Evolutionary conservation across 1,284 basidiomycete genomes (phyloP), one percentile per base, ranked within the genome.

Genomic region (Volvariella volvacea): DNA sequence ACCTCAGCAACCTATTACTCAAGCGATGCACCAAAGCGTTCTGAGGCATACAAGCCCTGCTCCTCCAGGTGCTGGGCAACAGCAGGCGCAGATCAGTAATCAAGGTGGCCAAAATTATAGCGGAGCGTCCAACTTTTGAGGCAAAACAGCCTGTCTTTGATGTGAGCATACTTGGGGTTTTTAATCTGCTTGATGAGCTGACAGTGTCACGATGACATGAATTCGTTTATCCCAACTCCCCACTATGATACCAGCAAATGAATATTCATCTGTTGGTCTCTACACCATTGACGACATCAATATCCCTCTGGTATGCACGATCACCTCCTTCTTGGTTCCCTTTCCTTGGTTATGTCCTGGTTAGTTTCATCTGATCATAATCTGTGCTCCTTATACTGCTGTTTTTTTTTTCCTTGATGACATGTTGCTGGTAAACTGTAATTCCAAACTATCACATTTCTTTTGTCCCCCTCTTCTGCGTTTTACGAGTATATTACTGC

Each of bases 11-110:
- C 20, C 46, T 15, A 30, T 36, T n/a, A 68, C 73, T 17, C 81
- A 83, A 49, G 76, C 82, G n/a, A 83, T 88, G 78, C 84, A 80
- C 41, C 76, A 88, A 56, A 86, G 82, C 53, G 82, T 87, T 46
- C 80, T 88, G 82, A 76, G 85, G 47, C 80, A 87, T 58, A 74
- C 83, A 4, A 87, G 82, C 56, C 84, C 85, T 14, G 74, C 70
- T 14, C 80, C 78, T 36, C 53, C 48, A 37, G 46, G 50, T 31
- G 56, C 55, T 19, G 67, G 66, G 43, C 78, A 81, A 59, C 73
- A 38, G n/a, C n/a, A n/a, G n/a, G n/a, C n/a, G n/a, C n/a, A n/a
- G 19, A 19, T 6, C 34, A 6, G 15, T 36, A 36, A 15, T n/a
- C 25, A 28, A 28, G 6, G n/a, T 7, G 34, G 34, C 15, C 34